Conservation (phyloP, 495 filamentous ascomycete genomes). For the Cudoniella acicularis region DNA sequence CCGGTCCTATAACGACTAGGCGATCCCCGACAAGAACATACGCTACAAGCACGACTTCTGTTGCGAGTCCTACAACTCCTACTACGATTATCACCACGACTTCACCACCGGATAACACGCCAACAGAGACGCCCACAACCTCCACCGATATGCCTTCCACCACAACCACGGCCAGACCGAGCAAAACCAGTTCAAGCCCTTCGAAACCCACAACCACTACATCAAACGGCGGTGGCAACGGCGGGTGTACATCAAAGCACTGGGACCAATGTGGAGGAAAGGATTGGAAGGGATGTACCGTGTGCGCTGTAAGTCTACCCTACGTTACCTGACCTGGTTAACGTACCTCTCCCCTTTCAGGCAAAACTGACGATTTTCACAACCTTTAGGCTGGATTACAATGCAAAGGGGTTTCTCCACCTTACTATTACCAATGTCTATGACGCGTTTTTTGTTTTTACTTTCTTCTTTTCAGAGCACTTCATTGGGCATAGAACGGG, state of each 20-base stretch:
- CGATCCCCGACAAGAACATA: not conserved
- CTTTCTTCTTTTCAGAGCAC: not conserved
- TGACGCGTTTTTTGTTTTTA: not conserved
- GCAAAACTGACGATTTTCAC: not conserved
- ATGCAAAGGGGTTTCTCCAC: conserved; percentile 6
- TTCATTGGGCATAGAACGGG: not conserved
- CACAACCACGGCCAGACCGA: not conserved
- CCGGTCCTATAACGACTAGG: not conserved
- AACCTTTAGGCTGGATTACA: not conserved
- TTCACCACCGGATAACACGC: not conserved
- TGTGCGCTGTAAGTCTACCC: conserved; percentile 2
- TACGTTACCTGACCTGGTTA: no score
- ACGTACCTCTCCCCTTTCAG: not conserved
- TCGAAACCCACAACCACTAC: not conserved
- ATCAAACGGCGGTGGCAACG: not conserved
- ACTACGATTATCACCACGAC: not conserved
- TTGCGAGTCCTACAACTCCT: not conserved
- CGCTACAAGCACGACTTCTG: not conserved
- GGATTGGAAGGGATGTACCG: conserved; percentile 9
- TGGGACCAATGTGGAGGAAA: conserved; percentile 12
- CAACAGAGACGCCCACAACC: not conserved
- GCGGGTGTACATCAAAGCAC: conserved; percentile 2
- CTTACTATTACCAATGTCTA: conserved; percentile 12
- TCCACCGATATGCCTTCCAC: not conserved
- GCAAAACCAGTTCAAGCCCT: not conserved